Evolutionary conservation across 176 grass and related monocot species (phyloP).

Genomic region (Hordeum marinum): DNA sequence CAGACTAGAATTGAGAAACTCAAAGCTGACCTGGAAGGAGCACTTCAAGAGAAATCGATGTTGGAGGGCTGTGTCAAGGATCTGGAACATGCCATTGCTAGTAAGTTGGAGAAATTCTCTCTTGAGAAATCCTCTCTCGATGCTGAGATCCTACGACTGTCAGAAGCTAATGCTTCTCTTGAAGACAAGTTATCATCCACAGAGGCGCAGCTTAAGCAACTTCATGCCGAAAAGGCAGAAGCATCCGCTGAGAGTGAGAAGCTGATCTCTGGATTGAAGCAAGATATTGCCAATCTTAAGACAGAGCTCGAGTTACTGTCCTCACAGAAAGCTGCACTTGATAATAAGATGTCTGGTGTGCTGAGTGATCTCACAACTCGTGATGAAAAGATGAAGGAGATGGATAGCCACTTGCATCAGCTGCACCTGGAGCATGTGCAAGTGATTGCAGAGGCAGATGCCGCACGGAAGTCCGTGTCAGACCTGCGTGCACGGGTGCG

Average conservation of each 20-base stretch:
- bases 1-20: conserved; percentile 38
- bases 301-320: conserved; percentile 27
- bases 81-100: conserved; percentile 35
- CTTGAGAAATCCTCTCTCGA: conserved; percentile 41
- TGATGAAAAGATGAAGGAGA: conserved; percentile 44
- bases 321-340: conserved; percentile 48
- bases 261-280: conserved; percentile 41
- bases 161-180: conserved; percentile 39
- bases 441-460: conserved; percentile 54
- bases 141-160: conserved; percentile 33
- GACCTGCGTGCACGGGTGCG: conserved; percentile 29
- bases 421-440: conserved; percentile 70
- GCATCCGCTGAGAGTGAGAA: conserved; percentile 36
- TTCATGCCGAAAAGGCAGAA: conserved; percentile 26
- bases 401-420: conserved; percentile 48
- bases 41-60: conserved; percentile 38
- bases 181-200: conserved; percentile 31
- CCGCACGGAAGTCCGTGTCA: not conserved
- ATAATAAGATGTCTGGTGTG: conserved; percentile 26
- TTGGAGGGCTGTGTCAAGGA: conserved; percentile 40
- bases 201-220: conserved; percentile 38
- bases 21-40: conserved; percentile 43
- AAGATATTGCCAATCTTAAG: conserved; percentile 31
- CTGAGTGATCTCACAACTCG: conserved; percentile 29
- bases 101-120: conserved; percentile 31